Evolutionary conservation across 495 filamentous ascomycete species (phyloP), one percentile per base, ranked within the genome.

Genomic region (Viridothelium virens): DNA sequence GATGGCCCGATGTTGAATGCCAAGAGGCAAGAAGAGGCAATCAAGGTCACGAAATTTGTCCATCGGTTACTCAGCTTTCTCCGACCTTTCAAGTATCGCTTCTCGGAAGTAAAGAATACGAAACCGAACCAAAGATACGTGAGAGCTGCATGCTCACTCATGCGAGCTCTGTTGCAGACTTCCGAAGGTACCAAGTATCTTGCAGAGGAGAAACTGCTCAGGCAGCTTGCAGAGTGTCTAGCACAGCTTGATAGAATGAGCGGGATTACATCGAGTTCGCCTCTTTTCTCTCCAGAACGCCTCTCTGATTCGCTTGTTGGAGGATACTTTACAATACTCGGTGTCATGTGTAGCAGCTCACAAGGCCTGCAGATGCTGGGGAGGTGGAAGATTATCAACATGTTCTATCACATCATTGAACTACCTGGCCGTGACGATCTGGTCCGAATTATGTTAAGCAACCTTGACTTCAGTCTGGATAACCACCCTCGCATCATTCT

Each of bases 381-480:
- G 72, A 82, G 91, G 68, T 97, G 93, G 92, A 90, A 90, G 68
- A 93, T 97, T 82, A 88, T 96, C 74, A 97, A 97, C 75, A 97
- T 97, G 91, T 92, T 96, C 80, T 98, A 98, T 74, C 93, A 97
- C 73, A 94, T 98, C 71, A 85, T 96, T 65, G 95, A 97, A 71
- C 82, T 96, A 25, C 87, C 87, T 70, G 87, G 91, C 73, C 88
- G 95, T 2, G 91, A 93, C 56, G 94, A 98, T 72, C 81, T 98
- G 53, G 89, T 96, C 67, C 88, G 91, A 69, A 81, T 91, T 31
- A 84, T 97, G 71, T 81, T 98, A 9, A 84, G 86, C 39, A 92
- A 92, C 73, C 91, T 98, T 80, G 92, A 97, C 74, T 98, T 95
- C 73, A 87, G 87, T 25, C 78, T 93, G 38, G 87, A 89, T 68